phyloP scores from a whole-genome alignment of 2,329 filamentous ascomycete genomes.

The Triangularia verruculosa region DNA sequence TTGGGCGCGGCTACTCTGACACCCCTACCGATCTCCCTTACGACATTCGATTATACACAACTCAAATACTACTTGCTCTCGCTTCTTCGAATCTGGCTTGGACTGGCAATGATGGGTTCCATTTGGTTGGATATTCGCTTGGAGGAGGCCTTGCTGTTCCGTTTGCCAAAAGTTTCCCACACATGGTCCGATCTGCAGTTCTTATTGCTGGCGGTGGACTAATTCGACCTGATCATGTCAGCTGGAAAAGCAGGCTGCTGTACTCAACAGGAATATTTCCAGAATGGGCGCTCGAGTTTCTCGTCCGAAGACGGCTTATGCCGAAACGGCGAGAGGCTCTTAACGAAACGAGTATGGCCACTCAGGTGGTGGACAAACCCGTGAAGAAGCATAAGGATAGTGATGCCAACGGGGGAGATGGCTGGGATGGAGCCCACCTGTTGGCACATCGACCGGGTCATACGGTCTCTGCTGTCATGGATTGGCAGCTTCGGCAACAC shows the following conservation, averaged over 20 bases:
- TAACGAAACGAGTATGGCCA: slow-evolving; percentile 37
- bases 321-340: slow-evolving; percentile 38
- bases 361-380: slow-evolving; percentile 36
- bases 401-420: slow-evolving; percentile 37
- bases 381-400: slow-evolving; percentile 32
- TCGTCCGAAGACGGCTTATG: slow-evolving; percentile 51
- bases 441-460: slow-evolving; percentile 50
- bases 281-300: slow-evolving; percentile 50
- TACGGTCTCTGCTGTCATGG: slow-evolving; percentile 60
- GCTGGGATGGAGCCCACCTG: slow-evolving; percentile 48
- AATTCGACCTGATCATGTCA: slow-evolving; percentile 60
- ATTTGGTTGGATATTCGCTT: slow-evolving; percentile 74
- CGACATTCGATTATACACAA: slow-evolving; percentile 61
- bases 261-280: slow-evolving; percentile 62
- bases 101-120: slow-evolving; percentile 56
- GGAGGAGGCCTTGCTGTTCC: slow-evolving; percentile 71
- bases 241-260: slow-evolving; percentile 58
- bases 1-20: slow-evolving; percentile 76
- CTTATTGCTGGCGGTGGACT: slow-evolving; percentile 69
- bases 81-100: slow-evolving; percentile 60
- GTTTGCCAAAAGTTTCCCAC: slow-evolving; percentile 67
- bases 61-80: slow-evolving; percentile 64
- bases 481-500: slow-evolving; percentile 68
- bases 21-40: slow-evolving; percentile 58
- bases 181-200: slow-evolving; percentile 59